Percentiles rank a stretch among this genome's conserved stretches.
Conservation (phyloP, 2,329 filamentous ascomycete species). For the Sclerotiophoma versabilis region DNA sequence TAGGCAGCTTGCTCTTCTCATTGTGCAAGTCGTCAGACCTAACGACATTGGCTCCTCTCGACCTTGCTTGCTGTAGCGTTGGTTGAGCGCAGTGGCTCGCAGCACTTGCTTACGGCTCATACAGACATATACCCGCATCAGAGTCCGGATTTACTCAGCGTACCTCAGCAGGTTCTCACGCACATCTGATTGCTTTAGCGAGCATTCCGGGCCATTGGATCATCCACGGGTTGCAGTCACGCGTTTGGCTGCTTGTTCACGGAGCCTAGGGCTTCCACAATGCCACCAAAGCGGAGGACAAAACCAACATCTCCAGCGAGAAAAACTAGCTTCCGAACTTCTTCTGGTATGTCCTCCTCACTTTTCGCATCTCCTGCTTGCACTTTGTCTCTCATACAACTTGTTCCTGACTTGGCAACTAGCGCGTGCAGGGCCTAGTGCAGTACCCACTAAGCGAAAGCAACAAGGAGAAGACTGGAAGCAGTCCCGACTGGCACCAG, state of each 20-base stretch:
- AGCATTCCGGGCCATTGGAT: neutral
- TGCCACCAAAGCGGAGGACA: constrained; percentile 45
- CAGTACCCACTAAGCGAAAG: constrained; percentile 36
- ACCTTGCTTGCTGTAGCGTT: neutral
- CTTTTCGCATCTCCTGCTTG: constrained; percentile 15
- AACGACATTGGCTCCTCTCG: neutral
- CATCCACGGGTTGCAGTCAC: neutral
- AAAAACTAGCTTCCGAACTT: constrained; percentile 17
- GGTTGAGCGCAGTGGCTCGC: neutral
- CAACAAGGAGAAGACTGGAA: constrained; percentile 23
- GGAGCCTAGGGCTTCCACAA: constrained; percentile 22
- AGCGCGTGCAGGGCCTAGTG: constrained; percentile 12
- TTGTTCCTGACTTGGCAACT: constrained; percentile 46
- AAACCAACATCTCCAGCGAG: constrained; percentile 21
- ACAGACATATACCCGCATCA: neutral
- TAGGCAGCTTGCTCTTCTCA: neutral
- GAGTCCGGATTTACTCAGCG: neutral
- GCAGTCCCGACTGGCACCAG: constrained; percentile 53
- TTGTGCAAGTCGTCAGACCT: neutral
- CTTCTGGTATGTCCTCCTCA: constrained; percentile 28
- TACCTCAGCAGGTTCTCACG: too few species aligned
- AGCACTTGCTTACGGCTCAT: constrained; percentile 12
- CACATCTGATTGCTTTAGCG: neutral
- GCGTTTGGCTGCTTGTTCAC: neutral
- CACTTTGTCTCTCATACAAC: constrained; percentile 37